phyloP scores from a whole-genome alignment of 345 rosid genomes.

The Dovyalis caffra region DNA sequence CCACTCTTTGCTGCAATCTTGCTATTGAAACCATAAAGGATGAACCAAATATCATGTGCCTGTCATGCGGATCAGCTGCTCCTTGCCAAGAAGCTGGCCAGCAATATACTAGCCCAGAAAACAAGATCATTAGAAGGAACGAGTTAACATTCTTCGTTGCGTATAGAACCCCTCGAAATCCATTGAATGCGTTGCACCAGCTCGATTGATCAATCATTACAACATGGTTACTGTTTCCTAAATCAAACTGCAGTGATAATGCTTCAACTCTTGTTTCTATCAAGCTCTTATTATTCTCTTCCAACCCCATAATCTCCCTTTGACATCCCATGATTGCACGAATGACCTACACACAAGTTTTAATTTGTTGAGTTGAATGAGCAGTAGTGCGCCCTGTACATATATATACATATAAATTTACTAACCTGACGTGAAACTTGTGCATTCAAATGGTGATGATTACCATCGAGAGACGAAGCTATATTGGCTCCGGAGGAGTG shows the following conservation, averaged over 20 bases:
- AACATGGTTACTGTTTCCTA: conserved; percentile 17
- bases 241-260: background rate
- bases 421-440: conserved; percentile 50
- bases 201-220: conserved; percentile 28
- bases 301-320: conserved; percentile 41
- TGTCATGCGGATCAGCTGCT: conserved; percentile 14
- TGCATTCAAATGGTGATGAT: conserved; percentile 21
- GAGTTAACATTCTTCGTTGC: conserved; percentile 73
- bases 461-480: conserved; percentile 40
- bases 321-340: conserved; percentile 44
- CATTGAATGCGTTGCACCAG: conserved; percentile 63
- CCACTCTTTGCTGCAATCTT: conserved; percentile 59
- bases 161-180: conserved; percentile 76
- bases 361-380: too few species aligned
- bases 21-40: conserved; percentile 53
- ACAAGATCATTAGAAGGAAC: conserved; percentile 53
- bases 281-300: conserved; percentile 43
- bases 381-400: too few species aligned
- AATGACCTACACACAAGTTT: conserved; percentile 36
- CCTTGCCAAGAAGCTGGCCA: conserved; percentile 37
- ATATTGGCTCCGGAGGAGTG: conserved; percentile 37
- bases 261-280: conserved; percentile 33
- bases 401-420: too few species aligned
- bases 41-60: conserved; percentile 37
- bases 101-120: conserved; percentile 60